phyloP scores from a whole-genome alignment of 2,329 filamentous ascomycete genomes.

The Fusarium virguliforme region DNA sequence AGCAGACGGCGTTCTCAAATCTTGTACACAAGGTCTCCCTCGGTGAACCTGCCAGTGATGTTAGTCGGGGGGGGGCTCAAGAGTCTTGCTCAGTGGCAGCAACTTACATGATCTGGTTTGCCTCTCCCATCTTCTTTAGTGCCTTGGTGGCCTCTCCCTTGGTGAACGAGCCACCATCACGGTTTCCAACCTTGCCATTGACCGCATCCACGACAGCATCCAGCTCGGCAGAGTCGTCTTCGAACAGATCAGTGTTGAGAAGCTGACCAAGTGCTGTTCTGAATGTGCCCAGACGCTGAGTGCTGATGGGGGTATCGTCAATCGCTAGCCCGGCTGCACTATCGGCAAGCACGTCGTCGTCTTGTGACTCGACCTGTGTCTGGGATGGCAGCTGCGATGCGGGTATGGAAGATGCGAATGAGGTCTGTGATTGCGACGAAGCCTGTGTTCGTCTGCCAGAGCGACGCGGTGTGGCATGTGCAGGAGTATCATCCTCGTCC shows the following conservation, averaged over 20 bases:
- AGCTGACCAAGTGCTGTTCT: slow-evolving; percentile 86
- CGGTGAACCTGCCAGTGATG: slow-evolving; percentile 64
- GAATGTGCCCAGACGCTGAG: slow-evolving; percentile 81
- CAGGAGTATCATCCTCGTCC: slow-evolving; percentile 52
- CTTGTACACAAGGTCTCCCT: slow-evolving; percentile 79
- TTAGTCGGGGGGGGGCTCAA: slow-evolving; percentile 38
- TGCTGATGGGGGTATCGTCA: slow-evolving; percentile 67
- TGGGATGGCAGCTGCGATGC: slow-evolving; percentile 76
- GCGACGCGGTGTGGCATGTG: slow-evolving; percentile 59
- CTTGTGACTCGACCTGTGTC: slow-evolving; percentile 60
- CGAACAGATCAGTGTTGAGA: slow-evolving; percentile 86
- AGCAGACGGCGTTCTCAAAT: slow-evolving; percentile 63
- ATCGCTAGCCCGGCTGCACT: slow-evolving; percentile 62
- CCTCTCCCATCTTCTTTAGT: slow-evolving; percentile 83
- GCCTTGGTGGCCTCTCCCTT: slow-evolving; percentile 82
- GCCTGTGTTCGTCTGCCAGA: slow-evolving; percentile 60
- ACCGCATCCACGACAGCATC: slow-evolving; percentile 83
- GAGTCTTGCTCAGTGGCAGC: not conserved
- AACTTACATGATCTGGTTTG: slow-evolving; percentile 93
- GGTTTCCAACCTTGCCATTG: slow-evolving; percentile 76
- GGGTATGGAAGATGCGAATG: slow-evolving; percentile 85
- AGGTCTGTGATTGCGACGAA: slow-evolving; percentile 67
- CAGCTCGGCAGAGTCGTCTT: slow-evolving; percentile 86
- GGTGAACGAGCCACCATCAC: slow-evolving; percentile 74
- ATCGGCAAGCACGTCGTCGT: slow-evolving; percentile 62